phyloP scores from a whole-genome alignment of 2,329 filamentous ascomycete genomes.

The Fonsecaea erecta region DNA sequence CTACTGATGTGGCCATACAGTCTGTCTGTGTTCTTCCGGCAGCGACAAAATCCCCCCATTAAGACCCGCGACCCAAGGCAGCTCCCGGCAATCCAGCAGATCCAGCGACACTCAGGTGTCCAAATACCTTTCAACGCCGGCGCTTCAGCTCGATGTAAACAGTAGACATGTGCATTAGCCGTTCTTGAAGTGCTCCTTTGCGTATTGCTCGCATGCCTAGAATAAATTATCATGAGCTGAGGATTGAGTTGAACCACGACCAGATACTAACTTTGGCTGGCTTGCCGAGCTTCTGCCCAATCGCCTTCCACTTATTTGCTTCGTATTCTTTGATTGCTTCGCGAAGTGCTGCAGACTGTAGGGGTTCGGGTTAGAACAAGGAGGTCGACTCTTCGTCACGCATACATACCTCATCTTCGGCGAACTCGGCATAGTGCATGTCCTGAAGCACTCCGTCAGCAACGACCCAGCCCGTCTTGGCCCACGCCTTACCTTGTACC shows the following conservation, averaged over 20 bases:
- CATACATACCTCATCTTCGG: conserved; percentile 79
- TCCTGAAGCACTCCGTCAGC: conserved; percentile 62
- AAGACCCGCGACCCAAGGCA: background rate
- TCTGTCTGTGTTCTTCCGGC: conserved; percentile 4
- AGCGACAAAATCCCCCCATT: conserved; percentile 3
- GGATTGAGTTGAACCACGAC: background rate
- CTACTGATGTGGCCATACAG: conserved; percentile 14
- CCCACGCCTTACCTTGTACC: conserved; percentile 78
- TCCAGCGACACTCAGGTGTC: background rate
- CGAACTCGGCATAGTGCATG: conserved; percentile 99
- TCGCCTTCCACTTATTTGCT: conserved; percentile 97
- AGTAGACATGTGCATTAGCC: conserved; percentile 21
- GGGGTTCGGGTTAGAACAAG: background rate
- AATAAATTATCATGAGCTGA: conserved; percentile 12
- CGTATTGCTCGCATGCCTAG: conserved; percentile 87
- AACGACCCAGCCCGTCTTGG: conserved; percentile 1
- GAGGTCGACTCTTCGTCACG: background rate
- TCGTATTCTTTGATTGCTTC: conserved; percentile 99
- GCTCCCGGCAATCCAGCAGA: background rate
- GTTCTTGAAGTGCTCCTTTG: conserved; percentile 83
- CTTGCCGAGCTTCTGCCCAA: conserved; percentile 95
- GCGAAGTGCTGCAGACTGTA: conserved; percentile 62
- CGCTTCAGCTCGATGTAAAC: conserved; percentile 19
- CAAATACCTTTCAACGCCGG: conserved; percentile 25
- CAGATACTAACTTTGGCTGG: conserved; percentile 77